Evolutionary conservation across 495 filamentous ascomycete species (phyloP).

Genomic region (Mytilinidion resinicola): DNA sequence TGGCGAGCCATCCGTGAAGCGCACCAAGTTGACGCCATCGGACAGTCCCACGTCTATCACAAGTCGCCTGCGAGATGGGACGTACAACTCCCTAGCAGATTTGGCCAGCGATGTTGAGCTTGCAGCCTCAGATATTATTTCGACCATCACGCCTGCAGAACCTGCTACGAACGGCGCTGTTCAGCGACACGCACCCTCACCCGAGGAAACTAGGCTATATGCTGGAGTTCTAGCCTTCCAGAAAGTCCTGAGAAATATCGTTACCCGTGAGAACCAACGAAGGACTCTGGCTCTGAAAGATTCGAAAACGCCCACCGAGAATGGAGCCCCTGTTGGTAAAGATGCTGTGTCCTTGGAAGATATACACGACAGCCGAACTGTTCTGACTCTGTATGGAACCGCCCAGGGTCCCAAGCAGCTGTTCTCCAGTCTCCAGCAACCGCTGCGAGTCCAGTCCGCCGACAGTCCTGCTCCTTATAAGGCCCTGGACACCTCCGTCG

Average conservation of each 20-base stretch:
- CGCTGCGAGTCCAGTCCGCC: constrained; percentile 30
- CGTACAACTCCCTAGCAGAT: constrained; percentile 22
- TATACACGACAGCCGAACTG: constrained; percentile 38
- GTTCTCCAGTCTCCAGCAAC: constrained; percentile 72
- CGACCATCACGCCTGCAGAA: neutral
- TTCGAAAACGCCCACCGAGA: neutral
- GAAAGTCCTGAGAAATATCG: constrained; percentile 10
- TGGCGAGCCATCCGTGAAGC: constrained; percentile 33
- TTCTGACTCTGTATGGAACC: constrained; percentile 66
- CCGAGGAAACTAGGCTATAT: constrained; percentile 7
- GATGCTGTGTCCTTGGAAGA: constrained; percentile 1
- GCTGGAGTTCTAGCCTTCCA: constrained; percentile 18
- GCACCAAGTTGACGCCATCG: constrained; percentile 28
- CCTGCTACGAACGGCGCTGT: neutral
- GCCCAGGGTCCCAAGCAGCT: constrained; percentile 68
- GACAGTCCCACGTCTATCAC: constrained; percentile 8
- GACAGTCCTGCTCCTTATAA: constrained; percentile 24
- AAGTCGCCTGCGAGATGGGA: constrained; percentile 8
- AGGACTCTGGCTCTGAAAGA: neutral
- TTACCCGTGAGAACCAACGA: constrained; percentile 11
- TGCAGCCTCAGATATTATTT: constrained; percentile 10
- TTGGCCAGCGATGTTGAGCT: constrained; percentile 24
- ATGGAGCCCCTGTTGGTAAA: neutral
- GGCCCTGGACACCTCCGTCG: constrained; percentile 37
- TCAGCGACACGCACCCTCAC: neutral